Base-by-base conservation (phyloP, 805 yeast genomes). In the Ogataea neopini region DNA sequence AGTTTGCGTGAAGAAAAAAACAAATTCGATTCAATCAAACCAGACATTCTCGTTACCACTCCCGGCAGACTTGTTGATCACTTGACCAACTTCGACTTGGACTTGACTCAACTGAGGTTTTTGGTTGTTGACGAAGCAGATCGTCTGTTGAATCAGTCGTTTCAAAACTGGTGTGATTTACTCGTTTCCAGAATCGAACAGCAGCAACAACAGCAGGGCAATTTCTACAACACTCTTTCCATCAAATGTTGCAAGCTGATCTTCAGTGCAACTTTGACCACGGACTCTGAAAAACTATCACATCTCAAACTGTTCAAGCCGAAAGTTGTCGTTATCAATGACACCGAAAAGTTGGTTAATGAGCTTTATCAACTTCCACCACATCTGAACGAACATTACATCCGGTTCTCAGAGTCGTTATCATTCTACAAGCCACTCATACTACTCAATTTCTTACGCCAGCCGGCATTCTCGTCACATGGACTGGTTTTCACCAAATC, bases 241-340 rank as follows among this genome's bases (percentile, higher is more conserved):
- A 45, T 70, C 32, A 65, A 64, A 41, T 66, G 82, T 67, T 61
- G 84, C 70, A 69, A 91, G 56, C 74, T 92, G 64, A 76, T 94
- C 3, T 89, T 94, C 61, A 84, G 95, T 42, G 99, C 99, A 6
- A 94, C 99, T 0, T 75, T 94, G 44, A 89, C 97, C 3, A 84
- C 97, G 2, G 96, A 91, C 63, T 88, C 97, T 0, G 96, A 94
- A 23, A 88, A 87, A 61, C 70, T 94, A 47, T 77, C 92, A 7
- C 77, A 80, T 39, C 73, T 94, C 49, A 80, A 84, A 43, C 78
- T 94, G 52, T 71, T 72, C 48, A 75, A 74, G 55, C 97, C 95
- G n/a, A 75, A 84, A 58, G 66, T 94, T 40, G 72, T 88, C 34
- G 81, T 89, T 48, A 84, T 91, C 38, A 88, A 90, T 50, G 62